phyloP scores from a whole-genome alignment of 768 basidiomycete species.

The Agrocybe chaxingu region DNA sequence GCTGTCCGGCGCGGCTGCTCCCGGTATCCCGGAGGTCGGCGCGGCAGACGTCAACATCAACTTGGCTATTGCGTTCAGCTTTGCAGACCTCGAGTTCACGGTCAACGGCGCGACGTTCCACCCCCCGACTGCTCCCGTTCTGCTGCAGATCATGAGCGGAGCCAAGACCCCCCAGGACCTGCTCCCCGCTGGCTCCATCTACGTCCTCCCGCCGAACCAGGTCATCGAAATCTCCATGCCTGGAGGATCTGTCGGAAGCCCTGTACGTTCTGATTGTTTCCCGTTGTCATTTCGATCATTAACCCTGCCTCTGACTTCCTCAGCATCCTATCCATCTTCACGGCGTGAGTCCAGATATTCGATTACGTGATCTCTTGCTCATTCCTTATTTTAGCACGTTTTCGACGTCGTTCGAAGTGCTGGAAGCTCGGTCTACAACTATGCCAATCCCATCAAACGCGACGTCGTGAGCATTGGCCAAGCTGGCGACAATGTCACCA shows the following conservation, averaged over 20 bases:
- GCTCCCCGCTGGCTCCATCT: conserved; percentile 46
- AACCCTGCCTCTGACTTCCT: neutral
- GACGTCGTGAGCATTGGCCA: conserved; percentile 50
- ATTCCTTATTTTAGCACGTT: conserved; percentile 18
- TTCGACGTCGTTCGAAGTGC: conserved; percentile 43
- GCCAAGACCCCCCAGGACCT: conserved; percentile 42
- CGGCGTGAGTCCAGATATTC: conserved; percentile 17
- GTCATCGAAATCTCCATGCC: conserved; percentile 31
- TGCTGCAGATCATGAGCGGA: conserved; percentile 59
- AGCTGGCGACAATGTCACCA: conserved; percentile 39
- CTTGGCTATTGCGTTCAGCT: conserved; percentile 28
- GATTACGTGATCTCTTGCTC: conserved; percentile 4
- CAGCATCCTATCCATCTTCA: conserved; percentile 40
- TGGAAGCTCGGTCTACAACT: conserved; percentile 37
- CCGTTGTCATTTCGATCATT: neutral
- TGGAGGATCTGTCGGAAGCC: conserved; percentile 32
- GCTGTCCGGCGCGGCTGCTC: conserved; percentile 22
- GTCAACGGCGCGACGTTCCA: conserved; percentile 30
- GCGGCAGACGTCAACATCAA: conserved; percentile 42
- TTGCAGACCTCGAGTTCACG: conserved; percentile 16
- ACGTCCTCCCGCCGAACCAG: conserved; percentile 41
- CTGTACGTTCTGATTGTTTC: conserved; percentile 21
- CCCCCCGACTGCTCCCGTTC: conserved; percentile 45
- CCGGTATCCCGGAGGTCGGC: conserved; percentile 28
- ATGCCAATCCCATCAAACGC: conserved; percentile 50